Base-by-base conservation (phyloP, 2,329 filamentous ascomycete species). In the Beauveria asiatica region DNA sequence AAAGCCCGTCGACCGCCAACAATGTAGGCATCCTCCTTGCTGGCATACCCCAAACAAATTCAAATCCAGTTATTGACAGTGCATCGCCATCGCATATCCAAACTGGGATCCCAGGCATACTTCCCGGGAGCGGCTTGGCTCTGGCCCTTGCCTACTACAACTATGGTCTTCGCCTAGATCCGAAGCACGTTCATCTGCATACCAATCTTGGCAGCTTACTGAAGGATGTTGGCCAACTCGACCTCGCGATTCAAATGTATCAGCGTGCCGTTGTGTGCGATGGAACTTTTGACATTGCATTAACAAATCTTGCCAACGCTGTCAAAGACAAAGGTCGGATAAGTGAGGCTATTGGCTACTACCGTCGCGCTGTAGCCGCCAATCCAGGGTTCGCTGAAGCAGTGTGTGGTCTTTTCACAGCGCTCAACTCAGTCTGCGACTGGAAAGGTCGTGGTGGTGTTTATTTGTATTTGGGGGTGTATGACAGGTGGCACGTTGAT, bases 1-100 rank as follows among this genome's bases (percentile, higher is more conserved):
- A 94, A 52, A 97, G 94, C 67, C 94, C 94, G 2, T 99, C 94
- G 0, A 99, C 94, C 0, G 94, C 94, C 0, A 99, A 99, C 71
- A 99, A 99, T 70, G 92, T 99, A 13, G 94, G 94, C 3, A 99
- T 99, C 59, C 80, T 99, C 30, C 83, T 99, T n/a, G 94, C 94
- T 5, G 90, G 94, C 60, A 89, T 97, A 21, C 94, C 96, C 69
- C 92, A 96, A 61, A 61, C 70, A 9, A 65, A 66, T 27, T 70
- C 78, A 21, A 77, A 76, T 13, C 37, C 33, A 37, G 33, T 37
- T 6, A 37, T 62, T 11, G 61, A 61, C 16, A 58, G 49, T 30
- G 59, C 53, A n/a, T 51, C 58, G 13, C 64, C 63, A 30, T 48
- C 61, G 30, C 59, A 61, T 30, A 42, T 64, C 16, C 70, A 69